Evolutionary conservation across 805 yeast species (phyloP).

Genomic region (Ogataea paraovalis): DNA sequence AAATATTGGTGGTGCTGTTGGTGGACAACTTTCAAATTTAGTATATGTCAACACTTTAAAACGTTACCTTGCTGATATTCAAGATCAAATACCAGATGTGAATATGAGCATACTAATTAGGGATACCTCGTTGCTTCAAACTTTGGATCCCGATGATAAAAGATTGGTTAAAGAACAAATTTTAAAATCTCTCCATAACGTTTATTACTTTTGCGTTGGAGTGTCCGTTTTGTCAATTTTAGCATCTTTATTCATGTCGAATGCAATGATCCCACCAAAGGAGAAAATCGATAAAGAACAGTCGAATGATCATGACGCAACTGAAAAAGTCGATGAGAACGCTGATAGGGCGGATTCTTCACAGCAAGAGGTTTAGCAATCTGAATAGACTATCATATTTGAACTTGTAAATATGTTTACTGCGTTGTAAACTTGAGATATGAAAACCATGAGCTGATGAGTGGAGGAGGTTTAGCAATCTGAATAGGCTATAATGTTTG

Average conservation of each 20-base stretch:
- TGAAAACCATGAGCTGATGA: no score
- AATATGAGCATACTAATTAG: background rate
- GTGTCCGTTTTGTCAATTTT: slow-evolving; percentile 33
- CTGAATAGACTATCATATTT: no score
- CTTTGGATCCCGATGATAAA: slow-evolving; percentile 10
- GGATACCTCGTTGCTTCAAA: slow-evolving; percentile 2
- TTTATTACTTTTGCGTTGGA: slow-evolving; percentile 39
- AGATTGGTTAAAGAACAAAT: slow-evolving; percentile 18
- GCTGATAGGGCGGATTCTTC: no score
- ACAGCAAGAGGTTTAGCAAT: no score
- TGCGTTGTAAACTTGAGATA: no score
- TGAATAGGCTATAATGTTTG: no score
- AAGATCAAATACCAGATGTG: background rate
- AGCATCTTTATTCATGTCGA: slow-evolving; percentile 36
- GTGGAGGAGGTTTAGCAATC: no score
- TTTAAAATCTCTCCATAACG: slow-evolving; percentile 37
- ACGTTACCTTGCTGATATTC: slow-evolving; percentile 11
- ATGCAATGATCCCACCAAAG: slow-evolving; percentile 36
- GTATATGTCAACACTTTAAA: slow-evolving; percentile 33
- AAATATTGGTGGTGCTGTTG: slow-evolving; percentile 43
- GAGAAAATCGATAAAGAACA: background rate
- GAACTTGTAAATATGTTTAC: no score
- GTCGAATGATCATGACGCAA: background rate
- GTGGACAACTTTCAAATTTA: slow-evolving; percentile 40
- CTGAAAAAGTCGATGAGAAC: no score